Percentiles rank a stretch among this genome's conserved stretches.
Evolutionary conservation across 2,329 filamentous ascomycete genomes (phyloP).

Genomic region (Aspergillus sp.): DNA sequence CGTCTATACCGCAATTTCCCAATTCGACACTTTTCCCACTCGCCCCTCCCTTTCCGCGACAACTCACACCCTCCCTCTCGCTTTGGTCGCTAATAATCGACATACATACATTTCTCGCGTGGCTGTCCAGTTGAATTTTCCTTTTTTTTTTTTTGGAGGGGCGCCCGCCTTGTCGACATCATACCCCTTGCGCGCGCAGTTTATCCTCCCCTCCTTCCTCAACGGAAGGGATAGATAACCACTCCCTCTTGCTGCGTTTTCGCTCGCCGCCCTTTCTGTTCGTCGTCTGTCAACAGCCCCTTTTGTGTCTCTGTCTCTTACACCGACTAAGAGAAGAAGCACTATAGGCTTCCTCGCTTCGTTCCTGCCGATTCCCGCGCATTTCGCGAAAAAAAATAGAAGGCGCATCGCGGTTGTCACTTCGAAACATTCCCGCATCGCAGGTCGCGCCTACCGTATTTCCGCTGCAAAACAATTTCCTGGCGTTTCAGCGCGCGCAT

Average conservation of each 20-base stretch:
- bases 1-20: slow-evolving; percentile 22
- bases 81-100: neutral
- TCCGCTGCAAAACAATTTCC: neutral
- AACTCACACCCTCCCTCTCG: slow-evolving; percentile 7
- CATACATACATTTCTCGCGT: slow-evolving; percentile 12
- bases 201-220: slow-evolving; percentile 1
- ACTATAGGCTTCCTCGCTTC: slow-evolving; percentile 13
- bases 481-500: neutral
- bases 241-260: neutral
- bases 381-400: slow-evolving; percentile 17
- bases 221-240: slow-evolving; percentile 1
- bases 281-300: neutral
- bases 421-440: slow-evolving; percentile 25
- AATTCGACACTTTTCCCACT: slow-evolving; percentile 5
- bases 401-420: slow-evolving; percentile 15
- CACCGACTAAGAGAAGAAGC: neutral
- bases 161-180: slow-evolving; percentile 4
- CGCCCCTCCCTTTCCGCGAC: slow-evolving; percentile 12
- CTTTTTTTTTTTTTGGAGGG: slow-evolving; percentile 9
- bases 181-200: slow-evolving; percentile 15
- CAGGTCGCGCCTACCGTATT: neutral
- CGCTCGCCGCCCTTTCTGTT: neutral
- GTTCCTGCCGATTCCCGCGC: slow-evolving; percentile 15
- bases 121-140: slow-evolving; percentile 9
- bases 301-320: neutral